These are phyloP conservation scores for Tillandsia leiboldiana DNA, from an alignment of 176 grass and related monocot genomes.

Conservation along the genomic window DNA sequence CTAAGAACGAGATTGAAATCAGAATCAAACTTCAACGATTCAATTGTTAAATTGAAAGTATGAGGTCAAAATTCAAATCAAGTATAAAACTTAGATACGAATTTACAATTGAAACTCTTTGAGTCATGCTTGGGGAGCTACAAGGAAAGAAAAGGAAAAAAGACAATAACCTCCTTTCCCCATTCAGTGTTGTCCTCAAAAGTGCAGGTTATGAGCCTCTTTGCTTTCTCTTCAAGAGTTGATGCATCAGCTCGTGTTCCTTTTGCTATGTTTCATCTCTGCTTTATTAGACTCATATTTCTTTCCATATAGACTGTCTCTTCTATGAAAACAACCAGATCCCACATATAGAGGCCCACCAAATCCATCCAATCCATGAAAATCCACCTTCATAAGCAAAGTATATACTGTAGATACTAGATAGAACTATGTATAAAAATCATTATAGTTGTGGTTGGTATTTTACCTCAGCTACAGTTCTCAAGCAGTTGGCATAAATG, in stretches of 20 bases:
- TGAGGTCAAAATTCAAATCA: too few species aligned
- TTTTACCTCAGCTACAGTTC: conserved; percentile 25
- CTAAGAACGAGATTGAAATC: too few species aligned
- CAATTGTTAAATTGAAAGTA: too few species aligned
- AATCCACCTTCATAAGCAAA: conserved; percentile 35
- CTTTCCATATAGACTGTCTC: conserved; percentile 46
- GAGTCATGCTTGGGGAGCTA: too few species aligned
- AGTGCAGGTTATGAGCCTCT: conserved; percentile 42
- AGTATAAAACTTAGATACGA: too few species aligned
- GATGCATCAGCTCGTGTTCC: conserved; percentile 23
- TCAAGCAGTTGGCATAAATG: conserved; percentile 51
- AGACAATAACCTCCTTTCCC: conserved; percentile 48
- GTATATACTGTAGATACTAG: neutral
- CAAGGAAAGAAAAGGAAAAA: conserved; percentile 4
- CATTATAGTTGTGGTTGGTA: neutral
- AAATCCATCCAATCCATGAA: conserved; percentile 55
- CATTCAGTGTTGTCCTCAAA: conserved; percentile 51
- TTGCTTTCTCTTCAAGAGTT: conserved; percentile 43
- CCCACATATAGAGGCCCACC: conserved; percentile 64
- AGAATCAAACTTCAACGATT: too few species aligned
- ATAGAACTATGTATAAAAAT: conserved; percentile 2
- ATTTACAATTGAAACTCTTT: too few species aligned
- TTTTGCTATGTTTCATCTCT: conserved; percentile 19
- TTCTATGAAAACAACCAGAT: conserved; percentile 60
- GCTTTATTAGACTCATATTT: conserved; percentile 39